These are phyloP conservation scores for Laguncularia racemosa DNA, from an alignment of 345 rosid species.

Conservation along the genomic window DNA sequence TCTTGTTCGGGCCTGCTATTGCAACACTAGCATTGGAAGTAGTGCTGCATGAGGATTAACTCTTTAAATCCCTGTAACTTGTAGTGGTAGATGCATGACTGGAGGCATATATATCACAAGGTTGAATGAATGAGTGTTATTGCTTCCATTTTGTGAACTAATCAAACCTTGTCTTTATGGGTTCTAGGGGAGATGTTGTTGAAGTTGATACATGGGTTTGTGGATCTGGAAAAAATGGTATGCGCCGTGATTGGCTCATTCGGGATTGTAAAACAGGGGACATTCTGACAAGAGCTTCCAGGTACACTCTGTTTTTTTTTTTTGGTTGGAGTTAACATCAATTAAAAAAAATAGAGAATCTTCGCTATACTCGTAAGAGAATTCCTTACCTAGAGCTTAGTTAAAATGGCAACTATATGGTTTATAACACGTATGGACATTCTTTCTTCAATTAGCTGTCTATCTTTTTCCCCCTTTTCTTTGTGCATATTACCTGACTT, in stretches of 20 bases:
- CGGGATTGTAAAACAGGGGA: conserved; percentile 73
- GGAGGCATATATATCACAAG: too few species aligned
- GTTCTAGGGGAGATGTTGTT: conserved; percentile 87
- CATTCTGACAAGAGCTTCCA: conserved; percentile 78
- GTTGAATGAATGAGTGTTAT: too few species aligned
- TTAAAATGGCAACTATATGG: too few species aligned
- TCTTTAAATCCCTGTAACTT: too few species aligned
- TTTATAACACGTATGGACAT: too few species aligned
- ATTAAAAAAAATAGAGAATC: too few species aligned
- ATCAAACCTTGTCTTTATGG: neutral
- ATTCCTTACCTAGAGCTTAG: too few species aligned
- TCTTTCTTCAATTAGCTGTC: neutral
- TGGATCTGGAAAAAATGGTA: conserved; percentile 88
- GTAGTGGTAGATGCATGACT: too few species aligned
- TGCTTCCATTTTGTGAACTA: neutral
- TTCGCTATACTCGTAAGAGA: too few species aligned
- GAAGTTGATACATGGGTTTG: conserved; percentile 86
- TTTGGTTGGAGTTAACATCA: neutral
- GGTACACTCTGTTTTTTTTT: conserved; percentile 33
- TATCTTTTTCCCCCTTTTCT: neutral
- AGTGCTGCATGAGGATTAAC: too few species aligned
- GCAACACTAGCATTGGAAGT: too few species aligned
- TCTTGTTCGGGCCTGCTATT: too few species aligned
- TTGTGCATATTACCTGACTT: neutral
- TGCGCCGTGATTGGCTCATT: conserved; percentile 95